A percentile compares a stretch with the other conserved stretches of the same genome.
These are phyloP conservation scores for Sanghuangporus sanghuang DNA, from an alignment of 1,284 basidiomycete species.

Conservation along the genomic window DNA sequence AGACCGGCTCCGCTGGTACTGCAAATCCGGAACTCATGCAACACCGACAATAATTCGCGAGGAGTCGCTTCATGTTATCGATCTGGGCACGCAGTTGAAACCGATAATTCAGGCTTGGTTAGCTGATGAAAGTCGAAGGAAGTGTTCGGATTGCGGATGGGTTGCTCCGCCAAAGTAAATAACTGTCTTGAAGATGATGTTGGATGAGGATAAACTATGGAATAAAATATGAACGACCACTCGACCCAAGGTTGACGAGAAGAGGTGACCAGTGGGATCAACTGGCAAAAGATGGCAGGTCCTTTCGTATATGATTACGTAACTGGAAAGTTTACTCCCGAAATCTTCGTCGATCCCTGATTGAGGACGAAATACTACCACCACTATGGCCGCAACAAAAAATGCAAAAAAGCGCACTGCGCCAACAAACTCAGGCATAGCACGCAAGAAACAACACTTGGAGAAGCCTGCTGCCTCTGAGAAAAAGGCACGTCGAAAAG, in stretches of 20 bases:
- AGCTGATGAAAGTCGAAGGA: conserved; percentile 33
- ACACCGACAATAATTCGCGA: conserved; percentile 83
- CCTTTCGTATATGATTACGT: not conserved
- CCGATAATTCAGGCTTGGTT: conserved; percentile 84
- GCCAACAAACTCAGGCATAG: not conserved
- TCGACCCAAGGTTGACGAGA: not conserved
- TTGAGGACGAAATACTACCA: no score
- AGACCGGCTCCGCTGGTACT: conserved; percentile 97
- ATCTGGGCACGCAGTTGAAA: conserved; percentile 92
- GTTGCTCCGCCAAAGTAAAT: conserved; percentile 32
- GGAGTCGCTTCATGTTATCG: conserved; percentile 83
- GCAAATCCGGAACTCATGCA: conserved; percentile 61
- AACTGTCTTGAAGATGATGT: no score
- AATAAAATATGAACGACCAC: not conserved
- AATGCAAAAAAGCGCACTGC: conserved; percentile 5
- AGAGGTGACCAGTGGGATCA: not conserved
- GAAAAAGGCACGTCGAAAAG: conserved; percentile 11
- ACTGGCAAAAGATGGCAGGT: no score
- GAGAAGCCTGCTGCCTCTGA: not conserved
- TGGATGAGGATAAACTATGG: not conserved
- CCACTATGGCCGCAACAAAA: conserved; percentile 7
- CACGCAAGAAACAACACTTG: conserved; percentile 1
- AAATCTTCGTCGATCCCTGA: not conserved
- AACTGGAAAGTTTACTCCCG: not conserved
- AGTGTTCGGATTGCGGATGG: conserved; percentile 38